A percentile compares a stretch with the other conserved stretches of the same genome.
These are phyloP conservation scores for Ceratocystis smalleyi DNA, from an alignment of 2,329 filamentous ascomycete species.

Conservation along the genomic window DNA sequence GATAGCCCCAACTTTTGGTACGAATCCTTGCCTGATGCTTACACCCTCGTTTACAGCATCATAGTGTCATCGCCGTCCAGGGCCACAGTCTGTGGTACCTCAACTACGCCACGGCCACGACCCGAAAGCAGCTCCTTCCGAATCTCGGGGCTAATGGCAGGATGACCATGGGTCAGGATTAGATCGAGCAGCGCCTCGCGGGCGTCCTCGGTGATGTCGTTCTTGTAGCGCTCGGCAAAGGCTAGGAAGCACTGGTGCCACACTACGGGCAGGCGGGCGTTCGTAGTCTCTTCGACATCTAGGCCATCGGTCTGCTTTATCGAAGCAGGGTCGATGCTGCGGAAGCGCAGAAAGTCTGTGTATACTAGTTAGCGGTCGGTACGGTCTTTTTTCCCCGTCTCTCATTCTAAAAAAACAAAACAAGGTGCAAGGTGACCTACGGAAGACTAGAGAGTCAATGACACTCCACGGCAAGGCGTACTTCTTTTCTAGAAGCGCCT, in stretches of 20 bases:
- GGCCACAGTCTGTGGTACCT: constrained; percentile 28
- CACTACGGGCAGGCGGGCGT: constrained; percentile 65
- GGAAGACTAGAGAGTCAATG: constrained; percentile 80
- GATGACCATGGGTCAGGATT: constrained; percentile 69
- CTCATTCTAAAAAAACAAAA: background rate
- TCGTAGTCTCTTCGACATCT: constrained; percentile 40
- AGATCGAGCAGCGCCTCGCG: constrained; percentile 80
- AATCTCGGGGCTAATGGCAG: constrained; percentile 79
- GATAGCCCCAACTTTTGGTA: constrained; percentile 14
- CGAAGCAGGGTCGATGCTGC: constrained; percentile 47
- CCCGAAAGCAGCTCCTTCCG: constrained; percentile 77
- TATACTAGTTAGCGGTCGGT: background rate
- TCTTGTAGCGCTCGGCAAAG: constrained; percentile 87
- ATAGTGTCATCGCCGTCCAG: constrained; percentile 82
- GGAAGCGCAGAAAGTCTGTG: constrained; percentile 74
- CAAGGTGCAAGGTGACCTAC: constrained; percentile 14
- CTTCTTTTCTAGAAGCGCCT: constrained; percentile 84
- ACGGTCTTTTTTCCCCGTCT: background rate
- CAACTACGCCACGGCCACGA: constrained; percentile 61
- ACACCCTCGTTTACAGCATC: constrained; percentile 29
- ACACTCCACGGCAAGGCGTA: constrained; percentile 93
- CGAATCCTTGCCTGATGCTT: constrained; percentile 5
- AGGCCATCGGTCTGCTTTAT: constrained; percentile 33
- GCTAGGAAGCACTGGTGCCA: constrained; percentile 91
- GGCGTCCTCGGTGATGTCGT: constrained; percentile 92